These are phyloP conservation scores for Naegleria fowleri DNA, from an alignment of 208 protist genomes.

Conservation along the genomic window DNA sequence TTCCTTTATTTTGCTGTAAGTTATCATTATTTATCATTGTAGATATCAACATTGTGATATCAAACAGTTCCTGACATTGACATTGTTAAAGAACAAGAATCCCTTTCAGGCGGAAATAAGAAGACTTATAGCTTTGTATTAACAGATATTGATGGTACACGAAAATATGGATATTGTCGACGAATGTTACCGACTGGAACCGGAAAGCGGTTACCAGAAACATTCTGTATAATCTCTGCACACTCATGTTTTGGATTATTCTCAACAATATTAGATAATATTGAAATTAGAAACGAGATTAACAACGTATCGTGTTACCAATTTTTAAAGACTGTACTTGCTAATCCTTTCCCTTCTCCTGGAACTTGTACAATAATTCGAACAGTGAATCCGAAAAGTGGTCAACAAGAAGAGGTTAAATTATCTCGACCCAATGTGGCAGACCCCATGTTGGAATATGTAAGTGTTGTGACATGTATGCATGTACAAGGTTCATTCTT, in stretches of 20 bases:
- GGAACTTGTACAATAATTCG: background rate
- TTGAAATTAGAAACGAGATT: background rate
- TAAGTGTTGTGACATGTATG: background rate
- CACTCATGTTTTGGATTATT: constrained; percentile 22
- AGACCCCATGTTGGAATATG: constrained; percentile 20
- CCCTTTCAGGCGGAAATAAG: background rate
- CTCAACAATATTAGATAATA: background rate
- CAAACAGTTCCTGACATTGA: background rate
- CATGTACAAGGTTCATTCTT: background rate
- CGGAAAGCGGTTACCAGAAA: background rate
- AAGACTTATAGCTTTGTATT: constrained; percentile 27
- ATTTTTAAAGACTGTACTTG: constrained; percentile 22
- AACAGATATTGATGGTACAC: background rate
- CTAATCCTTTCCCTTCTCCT: constrained; percentile 22
- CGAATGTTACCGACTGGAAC: background rate
- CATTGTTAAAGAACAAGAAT: background rate
- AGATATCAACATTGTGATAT: background rate
- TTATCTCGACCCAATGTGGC: background rate
- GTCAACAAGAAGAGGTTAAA: background rate
- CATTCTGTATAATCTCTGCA: constrained; percentile 11
- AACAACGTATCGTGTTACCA: background rate
- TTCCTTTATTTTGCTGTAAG: constrained; percentile 21
- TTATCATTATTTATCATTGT: background rate
- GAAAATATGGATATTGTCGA: constrained; percentile 16
- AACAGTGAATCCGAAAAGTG: background rate